Base-by-base conservation (phyloP, 2,329 filamentous ascomycete species). In the Sporothrix inflata region DNA sequence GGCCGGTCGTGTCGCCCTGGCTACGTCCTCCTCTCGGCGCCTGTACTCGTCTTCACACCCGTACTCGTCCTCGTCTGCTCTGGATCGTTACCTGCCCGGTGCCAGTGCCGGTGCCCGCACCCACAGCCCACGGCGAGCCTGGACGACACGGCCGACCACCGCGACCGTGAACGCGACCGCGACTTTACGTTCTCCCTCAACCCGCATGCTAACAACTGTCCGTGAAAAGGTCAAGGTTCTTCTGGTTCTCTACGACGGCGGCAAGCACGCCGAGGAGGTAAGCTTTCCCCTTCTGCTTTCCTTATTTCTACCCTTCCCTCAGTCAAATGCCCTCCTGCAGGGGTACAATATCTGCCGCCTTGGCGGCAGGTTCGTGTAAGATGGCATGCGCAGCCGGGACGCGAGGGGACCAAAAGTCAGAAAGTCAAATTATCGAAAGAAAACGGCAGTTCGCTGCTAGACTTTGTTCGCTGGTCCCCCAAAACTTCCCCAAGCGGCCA, bases 171-270 rank as follows among this genome's bases (percentile, higher is more conserved):
- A 3, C 30, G 30, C 3, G 53, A 57, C 14, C 27, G 27, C 27
- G 14, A 19, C 4, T 30, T 2, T 19, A 38, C 24, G 16, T 24
- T 34, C 12, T 2, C 5, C n/a, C 66, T 65, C 53, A 49, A n/a
- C 40, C 78, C 88, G 89, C 84, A 88, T 83, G 83, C 85, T 87
- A 80, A 87, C 85, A 78, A 82, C 82, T 74, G 75, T 77, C 78
- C 81, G 80, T 80, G 81, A 84, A 83, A 82, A 98, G 94, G 94
- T 94, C 86, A 98, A 98, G 87, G 93, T 98, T 85, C 91, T 98
- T 81, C 87, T 94, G 81, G 93, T 97, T 78, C 89, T 97, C 78
- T 98, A 98, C 87, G 94, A 98, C 84, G 94, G 94, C 82, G 88
- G 90, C 81, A 86, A 94, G 85, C 94, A 97, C 86, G 94, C 94